These are phyloP conservation scores for Saccharum officinarum DNA, from an alignment of 176 grass and related monocot genomes.

Conservation along the genomic window DNA sequence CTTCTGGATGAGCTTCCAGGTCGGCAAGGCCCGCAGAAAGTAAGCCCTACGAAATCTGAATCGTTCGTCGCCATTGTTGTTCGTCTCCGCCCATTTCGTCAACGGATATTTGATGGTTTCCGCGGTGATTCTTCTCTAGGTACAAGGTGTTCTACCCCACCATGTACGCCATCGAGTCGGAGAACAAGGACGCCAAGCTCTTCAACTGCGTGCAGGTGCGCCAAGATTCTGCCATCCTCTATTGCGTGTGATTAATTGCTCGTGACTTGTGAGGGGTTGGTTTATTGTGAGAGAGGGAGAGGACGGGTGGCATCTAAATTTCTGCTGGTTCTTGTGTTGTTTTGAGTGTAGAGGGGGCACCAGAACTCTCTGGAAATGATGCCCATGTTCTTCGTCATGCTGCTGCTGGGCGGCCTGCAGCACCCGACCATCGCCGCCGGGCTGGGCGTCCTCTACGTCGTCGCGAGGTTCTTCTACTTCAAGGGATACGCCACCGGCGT, in stretches of 20 bases:
- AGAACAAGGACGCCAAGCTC: slow-evolving; percentile 94
- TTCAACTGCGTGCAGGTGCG: slow-evolving; percentile 97
- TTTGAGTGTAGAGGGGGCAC: slow-evolving; percentile 75
- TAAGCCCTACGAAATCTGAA: slow-evolving; percentile 9
- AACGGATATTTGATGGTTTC: neutral
- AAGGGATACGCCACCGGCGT: slow-evolving; percentile 87
- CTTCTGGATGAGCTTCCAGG: slow-evolving; percentile 89
- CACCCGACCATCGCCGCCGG: slow-evolving; percentile 62
- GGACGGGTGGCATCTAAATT: neutral
- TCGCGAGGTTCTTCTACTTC: slow-evolving; percentile 96
- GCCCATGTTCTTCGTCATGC: slow-evolving; percentile 87
- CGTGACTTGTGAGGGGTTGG: no score
- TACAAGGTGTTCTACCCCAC: slow-evolving; percentile 89
- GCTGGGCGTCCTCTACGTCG: slow-evolving; percentile 62
- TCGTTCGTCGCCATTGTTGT: neutral
- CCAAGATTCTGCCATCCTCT: neutral
- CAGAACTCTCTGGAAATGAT: slow-evolving; percentile 97
- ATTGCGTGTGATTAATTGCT: neutral
- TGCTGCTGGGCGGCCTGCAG: slow-evolving; percentile 81
- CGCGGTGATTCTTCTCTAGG: slow-evolving; percentile 31
- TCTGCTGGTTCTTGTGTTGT: neutral
- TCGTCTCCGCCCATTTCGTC: neutral
- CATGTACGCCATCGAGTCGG: slow-evolving; percentile 73
- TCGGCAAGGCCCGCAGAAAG: slow-evolving; percentile 79
- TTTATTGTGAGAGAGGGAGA: neutral